Base-by-base conservation (phyloP, 495 filamentous ascomycete genomes). In the Aspergillus wentii region DNA sequence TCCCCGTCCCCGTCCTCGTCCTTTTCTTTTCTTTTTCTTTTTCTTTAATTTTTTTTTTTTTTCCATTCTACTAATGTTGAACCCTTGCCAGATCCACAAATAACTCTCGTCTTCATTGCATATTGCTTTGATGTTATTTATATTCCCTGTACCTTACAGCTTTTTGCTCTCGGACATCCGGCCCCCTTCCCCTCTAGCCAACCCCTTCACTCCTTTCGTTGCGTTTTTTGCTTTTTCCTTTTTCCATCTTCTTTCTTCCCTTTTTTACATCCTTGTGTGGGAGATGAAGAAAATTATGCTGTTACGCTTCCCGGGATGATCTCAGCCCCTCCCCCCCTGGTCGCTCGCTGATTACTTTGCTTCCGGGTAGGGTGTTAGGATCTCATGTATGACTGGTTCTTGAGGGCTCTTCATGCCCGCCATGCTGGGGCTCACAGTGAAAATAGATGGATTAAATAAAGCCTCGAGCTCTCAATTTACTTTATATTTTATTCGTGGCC, bases 331-430 rank as follows among this genome's bases (percentile, higher is more conserved):
- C n/a, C n/a, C n/a, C n/a, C n/a, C n/a, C n/a, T n/a, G n/a, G n/a
- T n/a, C n/a, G n/a, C 19, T 32, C 30, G 19, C 28, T 41, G 44
- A 40, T 49, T 46, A 51, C 44, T 37, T 47, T 48, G 46, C 46
- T 44, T 52, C 38, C 33, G 36, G 20, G 40, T 27, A 41, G 35
- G 39, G 36, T 45, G 29, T 35, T 27, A 41, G 46, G 41, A 29
- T 38, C 35, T 39, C 38, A 27, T 48, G 48, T 45, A 44, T 42
- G n/a, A 43, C 33, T 38, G 17, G 26, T 23, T 25, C 13, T 32
- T 10, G 20, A 40, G 43, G 33, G 32, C 22, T 25, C 26, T 25
- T 11, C 42, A 36, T 34, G 27, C 26, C 30, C 25, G 13, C 29
- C 38, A 32, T 41, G 20, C 17, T 18, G 38, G 20, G 25, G 23